Conservation (phyloP, 2,329 filamentous ascomycete species). For the Falciphora oryzae region DNA sequence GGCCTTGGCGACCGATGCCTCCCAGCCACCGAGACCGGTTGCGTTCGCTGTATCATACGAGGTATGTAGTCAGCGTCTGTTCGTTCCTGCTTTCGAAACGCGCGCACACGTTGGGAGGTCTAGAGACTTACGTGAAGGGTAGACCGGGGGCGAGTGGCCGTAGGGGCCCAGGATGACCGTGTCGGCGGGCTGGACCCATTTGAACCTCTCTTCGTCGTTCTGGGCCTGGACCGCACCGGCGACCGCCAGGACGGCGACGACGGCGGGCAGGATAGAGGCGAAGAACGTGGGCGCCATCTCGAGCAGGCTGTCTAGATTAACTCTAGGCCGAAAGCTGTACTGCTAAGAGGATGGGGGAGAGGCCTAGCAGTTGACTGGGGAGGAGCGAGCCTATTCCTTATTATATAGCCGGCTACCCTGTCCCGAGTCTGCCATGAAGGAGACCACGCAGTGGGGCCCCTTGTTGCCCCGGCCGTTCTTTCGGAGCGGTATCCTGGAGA, state of each 20-base stretch:
- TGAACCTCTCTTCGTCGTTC: conserved; percentile 25
- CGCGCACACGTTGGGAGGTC: no score
- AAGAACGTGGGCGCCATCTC: conserved; percentile 9
- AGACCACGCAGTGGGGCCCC: no score
- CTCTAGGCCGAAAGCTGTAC: neutral
- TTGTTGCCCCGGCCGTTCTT: no score
- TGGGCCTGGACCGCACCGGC: conserved; percentile 4
- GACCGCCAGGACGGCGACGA: conserved; percentile 10
- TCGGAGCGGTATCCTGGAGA: no score
- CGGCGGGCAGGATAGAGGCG: conserved; percentile 8
- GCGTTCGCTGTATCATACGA: conserved; percentile 24
- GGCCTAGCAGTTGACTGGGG: neutral
- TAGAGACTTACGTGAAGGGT: conserved; percentile 30
- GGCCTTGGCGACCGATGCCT: conserved; percentile 30
- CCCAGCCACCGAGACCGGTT: conserved; percentile 30
- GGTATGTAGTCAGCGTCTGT: conserved; percentile 13
- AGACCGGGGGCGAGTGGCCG: conserved; percentile 30
- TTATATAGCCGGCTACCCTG: conserved; percentile 1
- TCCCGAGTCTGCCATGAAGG: no score
- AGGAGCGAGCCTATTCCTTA: neutral
- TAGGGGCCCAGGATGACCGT: conserved; percentile 26
- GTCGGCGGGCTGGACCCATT: conserved; percentile 34
- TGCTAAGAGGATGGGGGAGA: neutral
- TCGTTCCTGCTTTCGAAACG: no score
- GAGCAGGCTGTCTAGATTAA: conserved; percentile 1